Conservation (phyloP, 2,329 filamentous ascomycete genomes). For the Aspergillus bombycis region DNA sequence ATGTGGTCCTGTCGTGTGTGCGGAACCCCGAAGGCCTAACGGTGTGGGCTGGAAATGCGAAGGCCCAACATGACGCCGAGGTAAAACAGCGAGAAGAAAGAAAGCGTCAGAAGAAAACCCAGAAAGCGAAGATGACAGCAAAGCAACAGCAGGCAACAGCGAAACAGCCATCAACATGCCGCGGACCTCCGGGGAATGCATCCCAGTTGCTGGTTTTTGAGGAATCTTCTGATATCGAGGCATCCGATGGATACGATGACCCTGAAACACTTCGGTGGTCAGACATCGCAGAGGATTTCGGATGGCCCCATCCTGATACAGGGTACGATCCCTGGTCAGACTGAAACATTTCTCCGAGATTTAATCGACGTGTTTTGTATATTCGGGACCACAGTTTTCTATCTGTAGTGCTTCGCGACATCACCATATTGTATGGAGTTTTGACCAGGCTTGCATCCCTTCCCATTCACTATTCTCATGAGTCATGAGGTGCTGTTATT, state of each 20-base stretch:
- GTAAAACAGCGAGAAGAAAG: not conserved
- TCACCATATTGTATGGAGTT: not conserved
- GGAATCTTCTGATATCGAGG: not conserved
- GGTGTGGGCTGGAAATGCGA: slow-evolving; percentile 34
- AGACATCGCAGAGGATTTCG: not conserved
- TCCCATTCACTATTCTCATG: not conserved
- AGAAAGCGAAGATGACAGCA: not conserved
- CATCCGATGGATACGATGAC: not conserved
- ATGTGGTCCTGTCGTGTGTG: slow-evolving; percentile 53
- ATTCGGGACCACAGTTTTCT: not conserved
- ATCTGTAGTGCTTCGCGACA: not conserved
- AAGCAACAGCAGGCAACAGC: not conserved
- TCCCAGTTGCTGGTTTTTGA: not conserved
- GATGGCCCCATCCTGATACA: slow-evolving; percentile 8
- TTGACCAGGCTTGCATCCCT: not conserved
- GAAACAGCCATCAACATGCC: not conserved
- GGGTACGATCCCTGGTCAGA: slow-evolving; percentile 9
- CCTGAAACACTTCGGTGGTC: slow-evolving; percentile 3
- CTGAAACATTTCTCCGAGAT: not conserved
- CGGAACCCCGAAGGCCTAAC: slow-evolving; percentile 41
- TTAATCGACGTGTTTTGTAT: not conserved
- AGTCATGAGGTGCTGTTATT: not conserved
- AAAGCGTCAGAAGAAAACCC: not conserved
- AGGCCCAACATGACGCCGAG: not conserved
- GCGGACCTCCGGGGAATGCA: not conserved